These are phyloP conservation scores for Orbilia quercus DNA, from an alignment of 2,329 filamentous ascomycete species.

Conservation along the genomic window DNA sequence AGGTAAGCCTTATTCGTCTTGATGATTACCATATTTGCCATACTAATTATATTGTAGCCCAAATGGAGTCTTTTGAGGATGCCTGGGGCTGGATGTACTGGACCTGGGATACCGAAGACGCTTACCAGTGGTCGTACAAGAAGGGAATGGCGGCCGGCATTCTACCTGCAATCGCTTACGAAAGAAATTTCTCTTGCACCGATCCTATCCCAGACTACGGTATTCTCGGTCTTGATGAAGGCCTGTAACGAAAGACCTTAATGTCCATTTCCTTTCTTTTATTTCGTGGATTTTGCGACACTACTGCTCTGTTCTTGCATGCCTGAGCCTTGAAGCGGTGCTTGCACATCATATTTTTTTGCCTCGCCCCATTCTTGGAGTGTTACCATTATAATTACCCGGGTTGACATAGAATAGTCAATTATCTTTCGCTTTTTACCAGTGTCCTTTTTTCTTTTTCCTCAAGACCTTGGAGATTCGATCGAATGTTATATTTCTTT, in stretches of 20 bases:
- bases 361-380: neutral
- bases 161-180: conserved; percentile 79
- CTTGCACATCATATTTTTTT: conserved; percentile 2
- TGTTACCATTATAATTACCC: conserved; percentile 4
- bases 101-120: conserved; percentile 93
- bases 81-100: conserved; percentile 99
- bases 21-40: conserved; percentile 1
- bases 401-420: conserved; percentile 25
- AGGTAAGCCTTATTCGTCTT: conserved; percentile 57
- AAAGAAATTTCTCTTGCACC: conserved; percentile 75
- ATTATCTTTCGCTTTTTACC: conserved; percentile 9
- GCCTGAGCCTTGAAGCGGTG: neutral
- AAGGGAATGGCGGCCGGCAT: conserved; percentile 80
- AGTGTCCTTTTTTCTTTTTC: neutral
- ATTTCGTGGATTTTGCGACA: conserved; percentile 1
- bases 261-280: conserved; percentile 3
- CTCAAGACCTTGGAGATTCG: neutral
- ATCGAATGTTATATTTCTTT: neutral
- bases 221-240: conserved; percentile 63
- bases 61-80: conserved; percentile 93
- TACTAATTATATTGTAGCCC: conserved; percentile 67
- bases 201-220: conserved; percentile 65
- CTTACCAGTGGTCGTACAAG: conserved; percentile 92
- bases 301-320: conserved; percentile 4
- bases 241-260: conserved; percentile 61